Base-by-base conservation (phyloP, 495 filamentous ascomycete species). In the Baudoinia panamericana region DNA sequence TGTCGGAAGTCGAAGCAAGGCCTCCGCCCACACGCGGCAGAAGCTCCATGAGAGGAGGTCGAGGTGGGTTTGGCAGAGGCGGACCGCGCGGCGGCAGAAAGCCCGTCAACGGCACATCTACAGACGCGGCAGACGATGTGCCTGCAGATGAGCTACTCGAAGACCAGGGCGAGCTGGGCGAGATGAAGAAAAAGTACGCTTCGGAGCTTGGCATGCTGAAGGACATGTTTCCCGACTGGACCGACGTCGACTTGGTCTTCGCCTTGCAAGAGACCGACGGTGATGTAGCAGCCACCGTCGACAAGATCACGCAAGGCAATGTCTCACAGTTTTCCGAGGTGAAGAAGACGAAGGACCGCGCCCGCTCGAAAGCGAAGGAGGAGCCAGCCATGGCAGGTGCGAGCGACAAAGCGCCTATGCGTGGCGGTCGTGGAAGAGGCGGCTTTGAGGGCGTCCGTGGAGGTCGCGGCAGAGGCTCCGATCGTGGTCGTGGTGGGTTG, bases 251-350 rank as follows among this genome's bases (percentile, higher is more conserved):
- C 57, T 71, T 96, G 35, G 73, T 94, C 35, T 86, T 85, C 52
- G 85, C 85, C 36, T 66, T 99, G 42, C 73, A 90, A 58, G 90
- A 99, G 66, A 86, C 84, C 27, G 73, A 86, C 54, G 90, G 88
- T 53, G 84, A 95, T 58, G 70, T 93, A 38, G 73, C 82, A 52
- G 66, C 72, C 48, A 78, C 88, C 51, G 85, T 84, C 65, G 77
- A 82, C 54, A 80, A 82, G 61, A 95, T 99, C 54, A 80, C 77
- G 50, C 83, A 95, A 63, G 90, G 90, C 49, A 78, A 77, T 41
- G 80, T 93, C 51, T 76, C 85, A 46, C 85, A 88, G 68, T 99
- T 92, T 82, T 82, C 78, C 45, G 85, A 94, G 63, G 86, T 96
- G 55, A 84, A 88, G 64, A 78, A 79, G 60, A 80, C 77, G 56